Conservation (phyloP, 495 filamentous ascomycete genomes). For the Neurospora sp. region DNA sequence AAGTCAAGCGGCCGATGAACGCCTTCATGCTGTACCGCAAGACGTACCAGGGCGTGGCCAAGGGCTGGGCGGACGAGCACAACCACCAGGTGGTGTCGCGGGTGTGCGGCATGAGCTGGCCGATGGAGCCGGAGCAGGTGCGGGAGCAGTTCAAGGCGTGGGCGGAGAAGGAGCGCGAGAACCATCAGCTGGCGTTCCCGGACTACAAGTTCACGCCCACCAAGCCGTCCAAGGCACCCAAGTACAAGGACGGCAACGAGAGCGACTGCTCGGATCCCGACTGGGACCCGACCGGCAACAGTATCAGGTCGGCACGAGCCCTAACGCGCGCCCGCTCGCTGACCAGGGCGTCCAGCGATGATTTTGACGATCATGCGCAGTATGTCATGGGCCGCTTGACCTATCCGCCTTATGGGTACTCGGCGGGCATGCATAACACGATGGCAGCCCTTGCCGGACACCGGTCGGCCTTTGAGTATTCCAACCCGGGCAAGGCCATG, state of each 20-base stretch:
- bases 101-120: conserved; percentile 78
- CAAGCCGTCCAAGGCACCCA: conserved; percentile 49
- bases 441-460: conserved; percentile 26
- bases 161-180: conserved; percentile 71
- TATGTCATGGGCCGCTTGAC: conserved; percentile 21
- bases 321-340: conserved; percentile 22
- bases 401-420: conserved; percentile 18
- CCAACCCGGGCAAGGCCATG: conserved; percentile 50
- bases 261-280: conserved; percentile 30
- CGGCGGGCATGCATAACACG: conserved; percentile 20
- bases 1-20: conserved; percentile 90
- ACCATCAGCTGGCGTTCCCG: conserved; percentile 79
- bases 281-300: conserved; percentile 10
- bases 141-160: conserved; percentile 71
- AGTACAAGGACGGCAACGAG: conserved; percentile 28
- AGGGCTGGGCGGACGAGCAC: conserved; percentile 71
- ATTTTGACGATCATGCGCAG: conserved; percentile 22
- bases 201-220: conserved; percentile 91
- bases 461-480: conserved; percentile 49
- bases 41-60: conserved; percentile 78
- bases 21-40: conserved; percentile 98
- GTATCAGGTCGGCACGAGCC: neutral
- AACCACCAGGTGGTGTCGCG: conserved; percentile 92
- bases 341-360: conserved; percentile 17
- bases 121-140: conserved; percentile 59